phyloP scores from a whole-genome alignment of 148 eudicot genomes.

The Cornus florida region DNA sequence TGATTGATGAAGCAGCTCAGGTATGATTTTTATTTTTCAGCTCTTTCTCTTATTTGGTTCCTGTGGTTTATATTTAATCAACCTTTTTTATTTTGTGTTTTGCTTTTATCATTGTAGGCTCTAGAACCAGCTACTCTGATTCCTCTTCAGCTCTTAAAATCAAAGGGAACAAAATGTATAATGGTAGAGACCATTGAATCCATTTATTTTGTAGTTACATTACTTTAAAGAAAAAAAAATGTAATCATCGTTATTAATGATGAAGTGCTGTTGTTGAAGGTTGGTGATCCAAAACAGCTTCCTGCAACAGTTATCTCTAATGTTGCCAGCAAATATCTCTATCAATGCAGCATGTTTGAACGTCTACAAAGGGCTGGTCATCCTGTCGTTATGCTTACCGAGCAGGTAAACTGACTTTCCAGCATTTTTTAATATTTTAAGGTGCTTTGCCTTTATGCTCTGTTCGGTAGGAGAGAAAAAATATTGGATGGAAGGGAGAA shows the following conservation, averaged over 20 bases:
- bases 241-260: not conserved
- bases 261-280: constrained; percentile 46
- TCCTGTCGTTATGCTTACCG: constrained; percentile 89
- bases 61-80: not conserved
- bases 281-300: constrained; percentile 99
- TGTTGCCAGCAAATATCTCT: constrained; percentile 85
- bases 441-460: constrained; percentile 2
- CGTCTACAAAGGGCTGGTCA: constrained; percentile 94
- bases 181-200: constrained; percentile 56
- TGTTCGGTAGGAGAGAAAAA: too few species aligned
- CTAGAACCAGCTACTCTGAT: constrained; percentile 95
- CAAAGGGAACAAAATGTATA: constrained; percentile 77
- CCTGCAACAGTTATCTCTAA: constrained; percentile 97
- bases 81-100: constrained; percentile 1
- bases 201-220: not conserved
- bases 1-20: constrained; percentile 99
- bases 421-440: constrained; percentile 3
- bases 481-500: too few species aligned
- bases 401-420: constrained; percentile 62
- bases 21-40: constrained; percentile 26
- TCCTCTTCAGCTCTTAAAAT: constrained; percentile 93
- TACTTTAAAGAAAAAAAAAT: too few species aligned
- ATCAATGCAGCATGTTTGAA: constrained; percentile 99
- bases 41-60: constrained; percentile 3
- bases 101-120: constrained; percentile 51